Percentiles rank a stretch among this genome's conserved stretches.
These are phyloP conservation scores for Fimicolochytrium jonesii DNA, from an alignment of 192 early-diverging fungal species.

Conservation along the genomic window DNA sequence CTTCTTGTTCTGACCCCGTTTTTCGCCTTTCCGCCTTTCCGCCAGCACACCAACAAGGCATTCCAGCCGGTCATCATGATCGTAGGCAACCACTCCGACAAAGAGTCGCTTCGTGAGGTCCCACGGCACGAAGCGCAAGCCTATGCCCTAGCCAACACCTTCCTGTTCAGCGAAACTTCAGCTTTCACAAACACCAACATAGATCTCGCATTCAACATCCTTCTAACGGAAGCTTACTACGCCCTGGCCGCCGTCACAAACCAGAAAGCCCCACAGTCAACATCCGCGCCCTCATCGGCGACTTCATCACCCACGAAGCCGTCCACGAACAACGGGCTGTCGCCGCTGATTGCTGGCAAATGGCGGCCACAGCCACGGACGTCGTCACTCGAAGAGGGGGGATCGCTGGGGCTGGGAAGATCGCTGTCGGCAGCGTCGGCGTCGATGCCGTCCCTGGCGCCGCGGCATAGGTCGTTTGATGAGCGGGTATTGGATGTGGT, in stretches of 20 bases:
- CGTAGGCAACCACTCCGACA: conserved; percentile 87
- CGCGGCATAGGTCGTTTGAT: conserved; percentile 1
- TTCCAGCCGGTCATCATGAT: conserved; percentile 78
- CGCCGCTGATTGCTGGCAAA: no score
- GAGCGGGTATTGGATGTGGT: background rate
- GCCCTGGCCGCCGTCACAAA: background rate
- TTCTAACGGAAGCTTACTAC: conserved; percentile 31
- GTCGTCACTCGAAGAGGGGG: background rate
- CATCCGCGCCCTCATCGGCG: background rate
- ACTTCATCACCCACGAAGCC: no score
- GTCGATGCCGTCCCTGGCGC: background rate
- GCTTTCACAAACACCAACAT: conserved; percentile 25
- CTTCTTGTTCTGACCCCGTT: no score
- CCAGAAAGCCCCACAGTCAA: background rate
- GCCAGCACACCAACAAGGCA: conserved; percentile 68
- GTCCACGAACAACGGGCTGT: no score
- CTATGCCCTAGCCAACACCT: conserved; percentile 32
- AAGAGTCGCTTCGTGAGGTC: conserved; percentile 16
- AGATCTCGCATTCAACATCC: conserved; percentile 33
- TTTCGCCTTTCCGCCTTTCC: conserved; percentile 48
- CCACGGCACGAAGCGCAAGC: conserved; percentile 25
- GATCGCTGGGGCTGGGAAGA: background rate
- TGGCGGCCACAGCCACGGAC: background rate
- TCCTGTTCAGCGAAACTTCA: conserved; percentile 35
- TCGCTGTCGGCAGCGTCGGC: background rate